Base-by-base conservation (phyloP, 2,329 filamentous ascomycete genomes). In the Penicillium carneum region DNA sequence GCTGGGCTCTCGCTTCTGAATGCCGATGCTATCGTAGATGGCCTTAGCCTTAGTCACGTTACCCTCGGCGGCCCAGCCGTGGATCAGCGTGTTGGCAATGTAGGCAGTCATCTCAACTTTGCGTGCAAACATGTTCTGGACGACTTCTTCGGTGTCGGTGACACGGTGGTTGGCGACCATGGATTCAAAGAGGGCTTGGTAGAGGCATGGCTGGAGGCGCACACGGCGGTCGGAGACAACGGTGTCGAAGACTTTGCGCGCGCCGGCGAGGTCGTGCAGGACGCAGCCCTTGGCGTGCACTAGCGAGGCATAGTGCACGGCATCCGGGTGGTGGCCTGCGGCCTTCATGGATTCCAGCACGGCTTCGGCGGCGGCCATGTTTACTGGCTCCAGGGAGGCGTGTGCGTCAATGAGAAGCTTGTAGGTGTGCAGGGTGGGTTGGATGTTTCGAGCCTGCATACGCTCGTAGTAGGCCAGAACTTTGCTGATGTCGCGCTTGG, bases 281-380 rank as follows among this genome's bases (percentile, higher is more conserved):
- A 96, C 93, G 74, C 95, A 99, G 43, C 95, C 95, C 74, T 94
- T 93, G 45, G 95, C 95, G 76, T 99, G 95, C 65, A 99, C 96
- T 57, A 99, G 84, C 1, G 94, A 94, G 1, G 95, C 93, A 75
- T 96, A 98, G 81, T 99, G 95, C 2, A 98, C 93, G 18, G 94
- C 90, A 74, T 98, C 95, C 0, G 94, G 91, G 29, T 86, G 84
- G 71, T 92, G 87, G 41, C 92, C 92, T 23, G 88, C 84, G 38
- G 85, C 81, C 51, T 88, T 88, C 76, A 99, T 96, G 74, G 88
- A 85, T 54, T 89, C 88, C 6, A 99, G 84, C 0, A 99, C 88
- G 46, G 87, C 85, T 78, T 97, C 93, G 2, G 94, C 95, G 31
- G 93, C 92, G 4, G 84, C 81, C 89, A 98, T 94, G 77, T 98